Base-by-base conservation (phyloP, 352 stramenopile genomes). In the Bremia lactucae region DNA sequence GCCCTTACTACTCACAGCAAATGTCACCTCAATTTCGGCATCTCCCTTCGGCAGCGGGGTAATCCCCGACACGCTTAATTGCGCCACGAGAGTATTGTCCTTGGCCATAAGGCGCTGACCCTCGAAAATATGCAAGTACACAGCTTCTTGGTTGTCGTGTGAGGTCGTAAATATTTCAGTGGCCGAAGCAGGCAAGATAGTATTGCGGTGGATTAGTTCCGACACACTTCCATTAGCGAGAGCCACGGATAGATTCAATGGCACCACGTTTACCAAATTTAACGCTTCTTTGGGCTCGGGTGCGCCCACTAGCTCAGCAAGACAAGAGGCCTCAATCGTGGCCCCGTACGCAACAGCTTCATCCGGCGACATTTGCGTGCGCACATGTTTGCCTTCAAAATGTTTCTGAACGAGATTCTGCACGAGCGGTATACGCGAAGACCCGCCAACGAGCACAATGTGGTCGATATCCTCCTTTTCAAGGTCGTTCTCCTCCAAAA, bases 41-140 rank as follows among this genome's bases (percentile, higher is more conserved):
- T 95, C 79, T 54, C 91, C 91, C 66, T 94, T 91, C 18, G 87
- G 80, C 53, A 85, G 65, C 26, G 78, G 63, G 36, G 85, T 79
- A 54, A 97, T 96, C 49, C 83, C 89, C 22, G 64, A 53, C n/a
- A 97, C 64, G 25, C 72, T 80, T 55, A 97, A 82, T 62, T 91
- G 83, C 37, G 86, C 91, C 42, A 97, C 61, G 31, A 96, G 62
- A 22, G 85, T 95, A 68, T 98, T 98, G 58, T 97, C 90, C 54
- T 96, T 96, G 36, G 92, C 96, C 92, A 98, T 97, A 31, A 92
- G 66, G 18, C 95, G 89, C 70, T 98, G 94, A 21, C 95, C 95
- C 55, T 97, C 89, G 58, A 91, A 97, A 39, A 97, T 81, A 54
- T 97, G 78, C 44, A 97, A 62, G 50, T 90, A 91, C 44, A 97